Base-by-base conservation (phyloP, 495 filamentous ascomycete genomes). In the Penicillium maclennaniae region DNA sequence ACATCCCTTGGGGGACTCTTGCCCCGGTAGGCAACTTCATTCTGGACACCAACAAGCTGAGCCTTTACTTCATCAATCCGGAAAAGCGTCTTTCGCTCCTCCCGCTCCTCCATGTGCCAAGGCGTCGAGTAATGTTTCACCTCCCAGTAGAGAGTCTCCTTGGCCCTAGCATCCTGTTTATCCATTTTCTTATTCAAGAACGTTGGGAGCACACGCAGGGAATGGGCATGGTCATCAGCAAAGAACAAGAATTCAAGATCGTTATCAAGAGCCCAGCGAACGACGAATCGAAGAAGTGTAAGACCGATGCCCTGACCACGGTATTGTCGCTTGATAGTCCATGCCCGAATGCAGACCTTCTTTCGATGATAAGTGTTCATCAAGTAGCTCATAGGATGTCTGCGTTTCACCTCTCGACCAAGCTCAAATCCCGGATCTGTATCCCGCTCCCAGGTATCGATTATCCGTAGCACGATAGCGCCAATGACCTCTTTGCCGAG, bases 321-420 rank as follows among this genome's bases (percentile, higher is more conserved):
- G 64, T 88, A 92, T 56, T 67, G 72, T 53, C 82, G 54, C 63
- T 78, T 75, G 0, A 90, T 86, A 4, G 89, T 88, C 87, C 89
- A 92, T 1, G 86, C 89, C 20, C 85, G 74, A 43, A 92, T 83
- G 16, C 87, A 68, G 7, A 58, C 58, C 10, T 53, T 58, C 41
- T 40, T 28, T 14, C 38, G 23, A 16, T 6, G 9, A 17, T 16
- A 17, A 4, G 1, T 39, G 3, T 19, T 16, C 7, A 23, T 23
- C 23, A 23, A 5, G 23, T 23, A 23, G 5, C 23, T 23, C 23
- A 23, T 23, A 23, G 23, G 23, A 23, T 23, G 23, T 23, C 23
- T 23, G 23, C 23, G 23, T 23, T 23, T 23, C 2, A 23, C 2
- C 2, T 23, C 23, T 23, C 23, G 23, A 23, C 25, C 3, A 17